A percentile compares a stretch with the other conserved stretches of the same genome.
These are phyloP conservation scores for Atkinsonella hypoxylon DNA, from an alignment of 2,329 filamentous ascomycete genomes.

Conservation along the genomic window DNA sequence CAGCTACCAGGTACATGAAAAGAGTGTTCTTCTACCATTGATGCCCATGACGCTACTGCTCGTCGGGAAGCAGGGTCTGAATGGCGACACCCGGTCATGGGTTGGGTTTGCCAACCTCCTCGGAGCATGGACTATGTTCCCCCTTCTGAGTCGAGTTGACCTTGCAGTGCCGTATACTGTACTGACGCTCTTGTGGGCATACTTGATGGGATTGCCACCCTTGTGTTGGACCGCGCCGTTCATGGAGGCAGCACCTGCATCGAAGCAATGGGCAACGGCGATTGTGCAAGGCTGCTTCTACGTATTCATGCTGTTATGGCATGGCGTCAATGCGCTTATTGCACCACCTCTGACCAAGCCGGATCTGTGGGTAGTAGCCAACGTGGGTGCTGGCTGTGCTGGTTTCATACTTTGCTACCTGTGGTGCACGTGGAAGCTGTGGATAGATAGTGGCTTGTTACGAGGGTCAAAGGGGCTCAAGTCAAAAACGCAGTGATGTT, in stretches of 20 bases:
- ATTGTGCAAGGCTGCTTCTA: slow-evolving; percentile 70
- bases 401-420: slow-evolving; percentile 82
- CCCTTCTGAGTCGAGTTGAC: slow-evolving; percentile 74
- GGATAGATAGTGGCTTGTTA: slow-evolving; percentile 46
- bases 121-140: slow-evolving; percentile 88
- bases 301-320: slow-evolving; percentile 66
- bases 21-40: slow-evolving; percentile 84
- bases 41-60: slow-evolving; percentile 88
- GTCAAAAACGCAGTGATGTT: slow-evolving; percentile 22
- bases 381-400: slow-evolving; percentile 73
- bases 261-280: slow-evolving; percentile 41
- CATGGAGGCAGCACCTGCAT: slow-evolving; percentile 27
- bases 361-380: slow-evolving; percentile 87
- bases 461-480: slow-evolving; percentile 17
- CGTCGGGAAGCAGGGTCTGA: slow-evolving; percentile 64
- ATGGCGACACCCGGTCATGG: slow-evolving; percentile 70
- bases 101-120: slow-evolving; percentile 91
- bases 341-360: slow-evolving; percentile 64
- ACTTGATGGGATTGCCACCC: slow-evolving; percentile 77
- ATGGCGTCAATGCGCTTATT: slow-evolving; percentile 59
- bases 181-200: slow-evolving; percentile 79
- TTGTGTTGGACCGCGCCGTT: slow-evolving; percentile 59
- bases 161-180: slow-evolving; percentile 76
- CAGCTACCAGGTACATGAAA: slow-evolving; percentile 97
- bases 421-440: slow-evolving; percentile 71